Evolutionary conservation across 1,139 yeast species (phyloP), one percentile per base, ranked within the genome.

Genomic region (Arxiozyma slooffiae): DNA sequence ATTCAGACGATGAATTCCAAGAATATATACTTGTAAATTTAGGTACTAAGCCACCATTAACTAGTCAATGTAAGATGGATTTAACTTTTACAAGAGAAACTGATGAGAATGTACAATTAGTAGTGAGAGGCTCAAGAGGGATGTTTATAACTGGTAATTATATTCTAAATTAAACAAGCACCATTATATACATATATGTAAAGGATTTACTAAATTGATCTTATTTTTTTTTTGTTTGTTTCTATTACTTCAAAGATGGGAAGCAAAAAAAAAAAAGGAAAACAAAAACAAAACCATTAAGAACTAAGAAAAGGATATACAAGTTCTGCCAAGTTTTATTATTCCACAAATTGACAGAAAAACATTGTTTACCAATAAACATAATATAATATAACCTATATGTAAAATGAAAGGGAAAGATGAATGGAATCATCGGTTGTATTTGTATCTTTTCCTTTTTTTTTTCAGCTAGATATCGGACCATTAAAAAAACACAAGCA

Each of bases 81-180:
- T 72, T 92, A 60, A 86, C 94, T 66, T 84, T 92, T 66, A 77
- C 83, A 53, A 95, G 96, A 62, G 44, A 26, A 9, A 26, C 44
- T 17, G 92, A 83, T 64, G 97, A 92, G 73, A 95, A 89, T 67
- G 89, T 90, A 55, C 82, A 78, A 75, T 90, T 92, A 67, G 92
- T 87, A 64, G 97, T 86, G 54, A 83, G 95, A 57, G 98, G 98
- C 60, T 88, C 97, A 39, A 88, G 87, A 74, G 85, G 96, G 61
- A 77, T 92, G 59, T 94, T 89, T 70, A 76, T 92, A 64, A 77
- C 87, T 61, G 98, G 98, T 75, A 90, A 92, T 81, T 88, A 84
- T 73, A 83, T 92, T 66, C 3, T 37, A 20, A 38, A 36, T 18
- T 36, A 37, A 17, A 5, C 37, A 2, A 30, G 9, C 14, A 30